A percentile compares a stretch with the other conserved stretches of the same genome.
phyloP scores from a whole-genome alignment of 768 basidiomycete genomes.

The Boletus huronensis region DNA sequence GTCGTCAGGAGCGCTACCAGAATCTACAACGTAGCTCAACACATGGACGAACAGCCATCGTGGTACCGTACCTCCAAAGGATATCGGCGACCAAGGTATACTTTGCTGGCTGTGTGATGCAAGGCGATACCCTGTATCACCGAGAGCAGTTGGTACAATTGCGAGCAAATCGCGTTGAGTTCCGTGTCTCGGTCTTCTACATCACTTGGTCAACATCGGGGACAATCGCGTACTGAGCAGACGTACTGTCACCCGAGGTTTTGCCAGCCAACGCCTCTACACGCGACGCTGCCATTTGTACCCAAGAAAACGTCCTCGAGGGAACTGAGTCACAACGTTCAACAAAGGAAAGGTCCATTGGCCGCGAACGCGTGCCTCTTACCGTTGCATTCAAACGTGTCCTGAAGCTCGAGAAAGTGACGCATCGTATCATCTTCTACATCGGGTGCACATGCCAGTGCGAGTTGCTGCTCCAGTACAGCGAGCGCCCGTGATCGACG shows the following conservation, averaged over 20 bases:
- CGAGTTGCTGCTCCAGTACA: conserved; percentile 53
- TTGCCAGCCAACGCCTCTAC: conserved; percentile 51
- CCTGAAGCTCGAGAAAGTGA: conserved; percentile 63
- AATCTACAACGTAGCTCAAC: conserved; percentile 43
- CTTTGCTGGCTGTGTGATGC: conserved; percentile 65
- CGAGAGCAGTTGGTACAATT: conserved; percentile 57
- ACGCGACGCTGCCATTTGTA: conserved; percentile 45
- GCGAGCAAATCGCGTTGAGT: conserved; percentile 43
- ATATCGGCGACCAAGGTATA: conserved; percentile 62
- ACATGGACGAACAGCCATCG: background rate
- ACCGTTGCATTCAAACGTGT: conserved; percentile 84
- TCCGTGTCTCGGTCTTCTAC: conserved; percentile 47
- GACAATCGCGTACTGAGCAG: background rate
- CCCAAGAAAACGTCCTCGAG: conserved; percentile 61
- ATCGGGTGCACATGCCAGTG: conserved; percentile 43
- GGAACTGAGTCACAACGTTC: conserved; percentile 49
- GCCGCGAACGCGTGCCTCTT: conserved; percentile 23
- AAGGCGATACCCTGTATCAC: conserved; percentile 76
- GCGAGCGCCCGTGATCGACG: conserved; percentile 54
- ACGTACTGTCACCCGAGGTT: conserved; percentile 42
- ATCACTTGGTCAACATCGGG: conserved; percentile 3
- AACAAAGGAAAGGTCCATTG: conserved; percentile 1
- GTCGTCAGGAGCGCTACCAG: conserved; percentile 67
- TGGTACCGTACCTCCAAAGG: conserved; percentile 54
- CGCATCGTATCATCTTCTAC: conserved; percentile 44